Conservation (phyloP, 306 rosid species). For the Pterocarpus macrocarpus region DNA sequence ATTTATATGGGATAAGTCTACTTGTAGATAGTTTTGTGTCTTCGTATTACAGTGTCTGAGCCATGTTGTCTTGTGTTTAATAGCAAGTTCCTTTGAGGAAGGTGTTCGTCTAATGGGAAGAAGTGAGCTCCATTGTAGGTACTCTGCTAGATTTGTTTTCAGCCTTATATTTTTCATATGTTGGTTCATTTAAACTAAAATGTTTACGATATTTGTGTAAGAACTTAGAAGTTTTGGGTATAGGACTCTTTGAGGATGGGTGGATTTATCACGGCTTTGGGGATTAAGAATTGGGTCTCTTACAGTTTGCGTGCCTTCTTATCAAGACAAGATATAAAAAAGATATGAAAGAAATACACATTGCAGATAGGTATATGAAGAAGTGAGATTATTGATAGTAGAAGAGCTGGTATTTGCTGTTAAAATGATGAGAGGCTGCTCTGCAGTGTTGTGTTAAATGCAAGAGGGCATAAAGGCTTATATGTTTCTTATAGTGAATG, state of each 20-base stretch:
- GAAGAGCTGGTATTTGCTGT: constrained; percentile 17
- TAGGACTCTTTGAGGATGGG: neutral
- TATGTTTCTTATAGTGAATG: neutral
- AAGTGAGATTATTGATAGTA: neutral
- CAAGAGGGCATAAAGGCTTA: neutral
- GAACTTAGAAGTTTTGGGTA: constrained; percentile 11
- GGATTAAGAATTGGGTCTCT: constrained; percentile 24
- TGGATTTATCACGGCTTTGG: constrained; percentile 6
- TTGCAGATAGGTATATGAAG: constrained; percentile 7
- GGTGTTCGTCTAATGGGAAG: neutral
- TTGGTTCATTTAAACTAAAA: neutral
- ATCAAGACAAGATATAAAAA: neutral
- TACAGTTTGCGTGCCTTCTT: neutral
- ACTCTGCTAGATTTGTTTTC: neutral
- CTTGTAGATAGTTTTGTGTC: too few relatives aligned
- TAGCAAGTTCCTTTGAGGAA: constrained; percentile 14
- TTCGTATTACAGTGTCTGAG: neutral
- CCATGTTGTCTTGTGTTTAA: constrained; percentile 1
- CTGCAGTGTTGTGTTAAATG: neutral
- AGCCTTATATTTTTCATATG: too few relatives aligned
- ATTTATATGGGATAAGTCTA: too few relatives aligned
- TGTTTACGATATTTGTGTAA: constrained; percentile 2
- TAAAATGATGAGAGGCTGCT: constrained; percentile 23
- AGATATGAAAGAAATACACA: neutral
- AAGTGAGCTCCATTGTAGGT: neutral